A percentile compares a stretch with the other conserved stretches of the same genome.
Conservation (phyloP, 2,329 filamentous ascomycete species). For the Nectriaceae sp. region DNA sequence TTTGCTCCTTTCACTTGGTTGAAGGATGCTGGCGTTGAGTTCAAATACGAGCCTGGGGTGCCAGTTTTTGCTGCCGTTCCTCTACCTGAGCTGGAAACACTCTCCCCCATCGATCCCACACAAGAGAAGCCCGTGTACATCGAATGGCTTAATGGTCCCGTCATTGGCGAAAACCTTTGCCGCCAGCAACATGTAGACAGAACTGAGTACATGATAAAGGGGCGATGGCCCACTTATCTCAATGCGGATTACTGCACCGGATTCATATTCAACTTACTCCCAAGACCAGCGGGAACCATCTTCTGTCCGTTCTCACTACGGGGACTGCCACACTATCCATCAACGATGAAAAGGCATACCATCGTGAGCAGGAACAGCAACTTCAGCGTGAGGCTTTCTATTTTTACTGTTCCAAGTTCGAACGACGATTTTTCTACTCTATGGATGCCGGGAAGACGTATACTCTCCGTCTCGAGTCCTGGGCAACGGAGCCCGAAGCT, state of each 20-base stretch:
- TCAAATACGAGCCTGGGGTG: slow-evolving; percentile 1
- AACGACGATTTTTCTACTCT: slow-evolving; percentile 2
- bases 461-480: slow-evolving; percentile 4
- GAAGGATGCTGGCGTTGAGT: neutral
- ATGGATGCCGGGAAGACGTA: slow-evolving; percentile 1
- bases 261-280: slow-evolving; percentile 9
- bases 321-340: slow-evolving; percentile 9
- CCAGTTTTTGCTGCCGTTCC: slow-evolving; percentile 9
- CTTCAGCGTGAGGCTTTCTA: slow-evolving; percentile 9
- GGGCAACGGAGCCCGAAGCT: slow-evolving; percentile 12
- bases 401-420: slow-evolving; percentile 7
- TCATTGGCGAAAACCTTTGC: slow-evolving; percentile 8
- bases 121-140: neutral
- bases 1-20: slow-evolving; percentile 4
- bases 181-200: slow-evolving; percentile 5
- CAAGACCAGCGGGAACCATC: slow-evolving; percentile 4
- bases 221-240: slow-evolving; percentile 12
- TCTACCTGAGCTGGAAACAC: slow-evolving; percentile 1
- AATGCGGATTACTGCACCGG: slow-evolving; percentile 8
- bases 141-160: slow-evolving; percentile 9
- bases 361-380: slow-evolving; percentile 1
- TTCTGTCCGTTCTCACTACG: slow-evolving; percentile 13
- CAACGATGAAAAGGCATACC: neutral
- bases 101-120: neutral
- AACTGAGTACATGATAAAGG: slow-evolving; percentile 17